phyloP scores from a whole-genome alignment of 225 moss, liverwort and hornwort species.

The Pleurozium schreberi region DNA sequence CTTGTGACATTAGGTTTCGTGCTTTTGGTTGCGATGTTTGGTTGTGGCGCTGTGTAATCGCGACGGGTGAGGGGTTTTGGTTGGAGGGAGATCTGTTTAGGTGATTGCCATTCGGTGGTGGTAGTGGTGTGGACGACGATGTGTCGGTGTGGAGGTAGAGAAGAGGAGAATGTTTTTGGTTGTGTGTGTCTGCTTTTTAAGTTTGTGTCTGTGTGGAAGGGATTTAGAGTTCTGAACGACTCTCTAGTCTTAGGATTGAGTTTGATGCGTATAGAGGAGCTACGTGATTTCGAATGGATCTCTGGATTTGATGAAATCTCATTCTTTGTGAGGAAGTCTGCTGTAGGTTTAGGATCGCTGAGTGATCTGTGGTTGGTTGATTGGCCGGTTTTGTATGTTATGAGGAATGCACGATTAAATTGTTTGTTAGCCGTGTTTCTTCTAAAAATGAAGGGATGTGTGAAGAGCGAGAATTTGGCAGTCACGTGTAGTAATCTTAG shows the following conservation, averaged over 20 bases:
- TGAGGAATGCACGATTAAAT: neutral
- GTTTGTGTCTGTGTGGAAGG: neutral
- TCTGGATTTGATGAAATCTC: neutral
- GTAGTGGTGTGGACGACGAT: neutral
- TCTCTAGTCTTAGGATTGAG: neutral
- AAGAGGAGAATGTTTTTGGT: neutral
- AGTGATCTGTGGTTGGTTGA: neutral
- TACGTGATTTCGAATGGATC: neutral
- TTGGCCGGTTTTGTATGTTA: neutral
- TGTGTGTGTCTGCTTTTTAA: neutral
- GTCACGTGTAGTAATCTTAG: neutral
- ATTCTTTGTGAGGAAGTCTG: neutral
- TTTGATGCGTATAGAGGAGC: neutral
- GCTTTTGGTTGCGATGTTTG: neutral
- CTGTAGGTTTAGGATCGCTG: neutral
- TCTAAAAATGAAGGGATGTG: neutral
- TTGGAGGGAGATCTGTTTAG: neutral
- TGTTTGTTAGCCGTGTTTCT: neutral
- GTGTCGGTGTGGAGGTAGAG: neutral
- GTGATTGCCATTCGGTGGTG: neutral
- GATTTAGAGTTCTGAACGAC: neutral
- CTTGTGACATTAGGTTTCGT: conserved; percentile 2
- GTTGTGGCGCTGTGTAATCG: neutral
- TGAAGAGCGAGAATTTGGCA: neutral
- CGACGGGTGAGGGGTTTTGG: neutral